Conservation (phyloP, 2,329 filamentous ascomycete species). For the Aspergillus sp. region DNA sequence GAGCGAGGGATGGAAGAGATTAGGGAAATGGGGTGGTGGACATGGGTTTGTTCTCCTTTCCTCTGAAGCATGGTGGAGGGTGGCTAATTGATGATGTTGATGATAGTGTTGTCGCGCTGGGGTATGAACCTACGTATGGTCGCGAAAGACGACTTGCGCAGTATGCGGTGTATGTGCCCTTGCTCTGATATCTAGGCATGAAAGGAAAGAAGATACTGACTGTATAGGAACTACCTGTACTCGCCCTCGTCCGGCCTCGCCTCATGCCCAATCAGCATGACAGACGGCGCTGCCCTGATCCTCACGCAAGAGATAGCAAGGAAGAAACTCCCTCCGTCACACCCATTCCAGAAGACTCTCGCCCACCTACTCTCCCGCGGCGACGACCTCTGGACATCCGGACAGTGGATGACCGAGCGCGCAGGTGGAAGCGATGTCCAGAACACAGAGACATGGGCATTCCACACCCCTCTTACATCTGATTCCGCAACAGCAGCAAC, state of each 20-base stretch:
- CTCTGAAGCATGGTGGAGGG: neutral
- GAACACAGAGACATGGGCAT: slow-evolving; percentile 64
- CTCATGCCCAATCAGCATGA: slow-evolving; percentile 67
- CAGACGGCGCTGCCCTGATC: slow-evolving; percentile 40
- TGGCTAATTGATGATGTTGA: neutral
- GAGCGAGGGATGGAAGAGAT: slow-evolving; percentile 61
- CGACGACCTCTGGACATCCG: slow-evolving; percentile 61
- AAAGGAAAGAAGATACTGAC: no score
- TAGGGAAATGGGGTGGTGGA: slow-evolving; percentile 35
- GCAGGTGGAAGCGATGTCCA: slow-evolving; percentile 69
- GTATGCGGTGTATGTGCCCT: slow-evolving; percentile 26
- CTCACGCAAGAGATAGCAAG: slow-evolving; percentile 21
- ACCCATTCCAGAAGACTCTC: slow-evolving; percentile 2
- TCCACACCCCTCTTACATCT: neutral
- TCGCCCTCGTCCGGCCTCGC: slow-evolving; percentile 59
- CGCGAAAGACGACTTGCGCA: slow-evolving; percentile 23
- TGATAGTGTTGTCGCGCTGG: slow-evolving; percentile 24
- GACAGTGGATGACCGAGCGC: slow-evolving; percentile 77
- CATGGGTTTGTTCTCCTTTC: slow-evolving; percentile 23
- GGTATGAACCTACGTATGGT: slow-evolving; percentile 25
- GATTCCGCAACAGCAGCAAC: neutral
- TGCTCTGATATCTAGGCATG: no score
- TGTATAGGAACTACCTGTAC: slow-evolving; percentile 48
- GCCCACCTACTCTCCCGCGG: slow-evolving; percentile 4
- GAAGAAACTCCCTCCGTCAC: slow-evolving; percentile 2